A percentile compares a stretch with the other conserved stretches of the same genome.
phyloP scores from a whole-genome alignment of 176 grass and related monocot genomes.

The Bromus sterilis region DNA sequence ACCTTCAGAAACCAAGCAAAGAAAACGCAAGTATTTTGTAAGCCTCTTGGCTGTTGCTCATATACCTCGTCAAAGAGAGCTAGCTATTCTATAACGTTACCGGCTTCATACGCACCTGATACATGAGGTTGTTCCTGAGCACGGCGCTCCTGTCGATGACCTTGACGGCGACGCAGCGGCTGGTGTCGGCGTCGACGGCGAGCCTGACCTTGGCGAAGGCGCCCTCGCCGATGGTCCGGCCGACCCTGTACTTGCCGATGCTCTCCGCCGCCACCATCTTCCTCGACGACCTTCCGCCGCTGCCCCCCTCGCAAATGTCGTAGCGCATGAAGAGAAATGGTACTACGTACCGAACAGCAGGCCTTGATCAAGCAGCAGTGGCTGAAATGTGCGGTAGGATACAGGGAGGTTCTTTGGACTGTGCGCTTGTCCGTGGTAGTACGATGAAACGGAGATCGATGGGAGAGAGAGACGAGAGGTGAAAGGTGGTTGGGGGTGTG shows the following conservation, averaged over 20 bases:
- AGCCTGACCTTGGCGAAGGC: constrained; percentile 71
- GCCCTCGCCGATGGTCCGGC: constrained; percentile 63
- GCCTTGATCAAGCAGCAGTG: not conserved
- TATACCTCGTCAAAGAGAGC: too few species aligned
- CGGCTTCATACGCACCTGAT: too few species aligned
- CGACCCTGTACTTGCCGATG: constrained; percentile 54
- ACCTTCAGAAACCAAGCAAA: constrained; percentile 30
- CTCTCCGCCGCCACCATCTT: constrained; percentile 30
- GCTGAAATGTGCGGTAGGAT: not conserved
- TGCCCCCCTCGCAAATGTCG: not conserved
- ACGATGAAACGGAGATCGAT: not conserved
- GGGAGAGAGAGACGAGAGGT: too few species aligned
- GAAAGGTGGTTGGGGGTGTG: constrained; percentile 38
- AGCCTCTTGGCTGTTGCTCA: too few species aligned
- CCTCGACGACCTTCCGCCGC: not conserved
- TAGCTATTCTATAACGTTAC: too few species aligned
- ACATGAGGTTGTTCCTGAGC: constrained; percentile 50
- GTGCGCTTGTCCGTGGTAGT: not conserved
- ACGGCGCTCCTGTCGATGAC: constrained; percentile 58
- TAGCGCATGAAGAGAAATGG: not conserved
- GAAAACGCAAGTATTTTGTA: too few species aligned
- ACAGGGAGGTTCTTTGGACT: not conserved
- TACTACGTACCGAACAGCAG: not conserved
- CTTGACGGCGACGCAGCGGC: constrained; percentile 47
- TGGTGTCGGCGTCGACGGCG: constrained; percentile 35